Evolutionary conservation across 1,284 basidiomycete species (phyloP).

Genomic region (Butyriboletus appendiculatus): DNA sequence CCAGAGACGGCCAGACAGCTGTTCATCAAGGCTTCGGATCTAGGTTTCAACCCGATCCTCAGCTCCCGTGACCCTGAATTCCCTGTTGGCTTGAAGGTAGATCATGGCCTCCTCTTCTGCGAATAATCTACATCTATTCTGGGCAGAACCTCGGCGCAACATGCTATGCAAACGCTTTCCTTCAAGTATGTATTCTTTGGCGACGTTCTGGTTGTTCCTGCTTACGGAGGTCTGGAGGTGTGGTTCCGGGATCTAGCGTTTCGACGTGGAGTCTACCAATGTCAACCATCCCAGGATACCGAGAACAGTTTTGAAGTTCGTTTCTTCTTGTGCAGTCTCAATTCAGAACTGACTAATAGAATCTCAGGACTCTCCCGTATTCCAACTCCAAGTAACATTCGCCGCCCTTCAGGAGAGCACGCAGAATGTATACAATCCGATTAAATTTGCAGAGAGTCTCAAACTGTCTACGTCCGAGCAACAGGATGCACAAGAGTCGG

Average conservation of each 20-base stretch:
- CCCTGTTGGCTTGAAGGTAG: conserved; percentile 81
- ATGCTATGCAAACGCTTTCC: conserved; percentile 90
- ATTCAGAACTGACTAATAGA: conserved; percentile 8
- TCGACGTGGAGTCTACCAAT: conserved; percentile 56
- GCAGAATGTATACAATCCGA: conserved; percentile 76
- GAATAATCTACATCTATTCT: background rate
- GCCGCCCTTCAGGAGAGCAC: conserved; percentile 77
- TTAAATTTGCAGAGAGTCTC: conserved; percentile 80
- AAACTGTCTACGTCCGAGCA: conserved; percentile 80
- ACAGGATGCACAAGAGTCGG: conserved; percentile 93
- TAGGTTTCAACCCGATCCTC: conserved; percentile 55
- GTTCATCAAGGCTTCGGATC: conserved; percentile 53
- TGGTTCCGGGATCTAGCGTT: conserved; percentile 65
- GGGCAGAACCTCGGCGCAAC: conserved; percentile 88
- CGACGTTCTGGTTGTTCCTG: background rate
- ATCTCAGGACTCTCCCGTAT: conserved; percentile 67
- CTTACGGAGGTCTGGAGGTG: conserved; percentile 41
- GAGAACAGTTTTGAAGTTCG: conserved; percentile 57
- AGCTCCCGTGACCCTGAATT: conserved; percentile 51
- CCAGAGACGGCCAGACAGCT: conserved; percentile 53
- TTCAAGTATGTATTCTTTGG: conserved; percentile 58
- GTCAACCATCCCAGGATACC: conserved; percentile 43
- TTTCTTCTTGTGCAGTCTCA: conserved; percentile 1
- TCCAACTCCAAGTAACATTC: conserved; percentile 76
- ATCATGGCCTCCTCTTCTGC: conserved; percentile 7